Evolutionary conservation across 192 early-diverging fungal species (phyloP).

Genomic region (Coemansia sp.): DNA sequence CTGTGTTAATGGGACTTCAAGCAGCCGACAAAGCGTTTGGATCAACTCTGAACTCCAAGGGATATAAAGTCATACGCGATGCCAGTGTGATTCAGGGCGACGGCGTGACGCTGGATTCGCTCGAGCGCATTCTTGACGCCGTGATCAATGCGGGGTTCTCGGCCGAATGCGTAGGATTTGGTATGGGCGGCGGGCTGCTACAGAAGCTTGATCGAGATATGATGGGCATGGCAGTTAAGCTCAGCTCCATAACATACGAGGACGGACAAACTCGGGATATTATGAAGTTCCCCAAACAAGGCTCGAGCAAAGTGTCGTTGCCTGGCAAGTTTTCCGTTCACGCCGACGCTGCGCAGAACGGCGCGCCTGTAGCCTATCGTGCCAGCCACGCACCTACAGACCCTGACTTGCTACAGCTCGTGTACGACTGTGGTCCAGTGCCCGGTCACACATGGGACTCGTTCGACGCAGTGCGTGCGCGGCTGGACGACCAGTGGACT

Average conservation of each 20-base stretch:
- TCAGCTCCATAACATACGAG: conserved; percentile 63
- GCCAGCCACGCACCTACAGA: conserved; percentile 16
- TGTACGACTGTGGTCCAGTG: conserved; percentile 62
- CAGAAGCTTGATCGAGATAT: conserved; percentile 86
- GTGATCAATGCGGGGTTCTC: conserved; percentile 62
- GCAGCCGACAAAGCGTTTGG: conserved; percentile 77
- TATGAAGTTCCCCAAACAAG: conserved; percentile 85
- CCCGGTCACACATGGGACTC: conserved; percentile 52
- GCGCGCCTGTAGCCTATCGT: conserved; percentile 37
- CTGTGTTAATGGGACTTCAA: conserved; percentile 67
- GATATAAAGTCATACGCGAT: conserved; percentile 72
- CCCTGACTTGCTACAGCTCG: conserved; percentile 52
- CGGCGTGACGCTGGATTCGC: conserved; percentile 59
- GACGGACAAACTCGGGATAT: conserved; percentile 69
- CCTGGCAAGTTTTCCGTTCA: conserved; percentile 59
- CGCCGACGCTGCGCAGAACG: conserved; percentile 21
- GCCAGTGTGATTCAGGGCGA: conserved; percentile 84
- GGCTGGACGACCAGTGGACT: conserved; percentile 60
- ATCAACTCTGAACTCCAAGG: conserved; percentile 63
- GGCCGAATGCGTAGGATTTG: conserved; percentile 72
- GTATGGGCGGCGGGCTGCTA: conserved; percentile 85
- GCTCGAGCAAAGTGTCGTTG: conserved; percentile 66
- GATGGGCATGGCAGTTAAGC: conserved; percentile 83
- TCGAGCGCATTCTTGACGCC: conserved; percentile 58
- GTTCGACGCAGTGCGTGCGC: conserved; percentile 58